Evolutionary conservation across 2,329 filamentous ascomycete genomes (phyloP).

Genomic region (Salinomyces thailandicus): DNA sequence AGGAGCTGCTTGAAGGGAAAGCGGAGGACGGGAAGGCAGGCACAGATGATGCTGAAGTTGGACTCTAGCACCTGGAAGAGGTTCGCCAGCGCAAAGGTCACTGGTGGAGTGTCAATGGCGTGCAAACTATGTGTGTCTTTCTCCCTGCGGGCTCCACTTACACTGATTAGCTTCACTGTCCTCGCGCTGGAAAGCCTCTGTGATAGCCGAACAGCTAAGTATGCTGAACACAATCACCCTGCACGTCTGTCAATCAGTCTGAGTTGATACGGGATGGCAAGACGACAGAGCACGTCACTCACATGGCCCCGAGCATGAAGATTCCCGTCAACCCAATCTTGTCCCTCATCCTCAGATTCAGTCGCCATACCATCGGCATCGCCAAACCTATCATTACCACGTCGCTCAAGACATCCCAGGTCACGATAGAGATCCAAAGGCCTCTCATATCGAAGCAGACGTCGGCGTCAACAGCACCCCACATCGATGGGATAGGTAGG

Average conservation of each 20-base stretch:
- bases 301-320: slow-evolving; percentile 2
- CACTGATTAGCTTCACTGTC: not conserved
- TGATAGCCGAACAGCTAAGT: slow-evolving; percentile 1
- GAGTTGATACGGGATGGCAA: not conserved
- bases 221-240: slow-evolving; percentile 3
- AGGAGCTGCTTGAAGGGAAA: not conserved
- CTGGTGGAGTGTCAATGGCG: not conserved
- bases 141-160: not conserved
- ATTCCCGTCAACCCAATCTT: not conserved
- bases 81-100: slow-evolving; percentile 1
- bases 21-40: slow-evolving; percentile 1
- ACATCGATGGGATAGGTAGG: not conserved
- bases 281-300: not conserved
- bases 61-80: slow-evolving; percentile 2
- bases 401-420: slow-evolving; percentile 2
- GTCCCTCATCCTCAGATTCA: not conserved
- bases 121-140: not conserved
- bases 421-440: slow-evolving; percentile 4
- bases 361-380: slow-evolving; percentile 2
- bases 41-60: slow-evolving; percentile 3
- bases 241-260: not conserved
- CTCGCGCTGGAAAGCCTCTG: not conserved
- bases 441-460: slow-evolving; percentile 1
- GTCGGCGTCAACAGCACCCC: not conserved
- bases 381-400: slow-evolving; percentile 1